These are phyloP conservation scores for Phlebiopsis gigantea DNA, from an alignment of 768 basidiomycete genomes.

Conservation along the genomic window DNA sequence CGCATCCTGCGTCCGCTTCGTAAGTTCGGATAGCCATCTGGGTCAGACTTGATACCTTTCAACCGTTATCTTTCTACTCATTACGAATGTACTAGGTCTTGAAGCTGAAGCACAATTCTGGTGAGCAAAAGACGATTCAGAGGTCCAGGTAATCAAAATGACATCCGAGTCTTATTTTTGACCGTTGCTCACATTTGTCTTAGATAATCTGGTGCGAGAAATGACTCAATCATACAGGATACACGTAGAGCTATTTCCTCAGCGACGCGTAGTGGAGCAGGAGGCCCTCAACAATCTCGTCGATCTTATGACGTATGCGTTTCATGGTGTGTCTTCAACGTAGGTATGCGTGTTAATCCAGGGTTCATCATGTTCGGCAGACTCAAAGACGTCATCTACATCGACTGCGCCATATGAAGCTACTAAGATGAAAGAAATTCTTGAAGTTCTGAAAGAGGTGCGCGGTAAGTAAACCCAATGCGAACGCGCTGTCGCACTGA, in stretches of 20 bases:
- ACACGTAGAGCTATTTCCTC: conserved; percentile 18
- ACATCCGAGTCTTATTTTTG: too few relatives aligned
- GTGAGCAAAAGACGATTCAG: background rate
- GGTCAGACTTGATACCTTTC: background rate
- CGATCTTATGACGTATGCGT: background rate
- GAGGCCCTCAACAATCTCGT: background rate
- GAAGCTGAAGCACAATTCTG: background rate
- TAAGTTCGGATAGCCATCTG: background rate
- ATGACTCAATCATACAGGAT: too few relatives aligned
- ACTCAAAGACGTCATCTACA: background rate
- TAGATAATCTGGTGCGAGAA: too few relatives aligned
- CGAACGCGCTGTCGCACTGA: background rate
- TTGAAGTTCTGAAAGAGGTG: background rate
- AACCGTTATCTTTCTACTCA: too few relatives aligned
- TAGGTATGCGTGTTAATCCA: too few relatives aligned
- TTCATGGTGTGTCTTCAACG: background rate
- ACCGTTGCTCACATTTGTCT: too few relatives aligned
- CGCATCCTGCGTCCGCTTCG: background rate
- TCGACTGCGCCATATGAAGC: background rate
- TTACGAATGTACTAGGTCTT: background rate
- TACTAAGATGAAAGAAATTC: background rate
- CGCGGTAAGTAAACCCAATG: background rate
- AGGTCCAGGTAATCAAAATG: background rate
- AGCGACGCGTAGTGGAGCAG: background rate
- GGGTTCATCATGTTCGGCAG: background rate